These are phyloP conservation scores for Fusarium cyanostomum DNA, from an alignment of 2,329 filamentous ascomycete genomes.

Conservation along the genomic window DNA sequence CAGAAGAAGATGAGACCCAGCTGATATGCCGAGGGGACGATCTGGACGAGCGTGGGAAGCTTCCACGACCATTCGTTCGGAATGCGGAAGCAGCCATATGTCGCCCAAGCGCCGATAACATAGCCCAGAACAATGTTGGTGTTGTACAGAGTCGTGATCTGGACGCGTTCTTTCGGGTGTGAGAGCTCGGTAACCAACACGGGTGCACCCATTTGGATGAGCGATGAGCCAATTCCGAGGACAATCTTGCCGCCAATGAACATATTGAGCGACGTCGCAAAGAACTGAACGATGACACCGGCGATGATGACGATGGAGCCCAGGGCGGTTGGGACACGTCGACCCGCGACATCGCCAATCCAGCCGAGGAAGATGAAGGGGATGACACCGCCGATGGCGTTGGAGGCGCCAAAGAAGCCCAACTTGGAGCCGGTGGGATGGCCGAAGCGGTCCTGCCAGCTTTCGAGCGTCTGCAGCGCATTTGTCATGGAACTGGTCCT, in stretches of 20 bases:
- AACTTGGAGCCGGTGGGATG: slow-evolving; percentile 50
- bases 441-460: slow-evolving; percentile 51
- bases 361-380: slow-evolving; percentile 50
- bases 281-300: slow-evolving; percentile 50
- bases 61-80: slow-evolving; percentile 34
- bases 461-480: slow-evolving; percentile 50
- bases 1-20: slow-evolving; percentile 59
- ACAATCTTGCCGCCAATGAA: slow-evolving; percentile 53
- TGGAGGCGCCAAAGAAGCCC: slow-evolving; percentile 53
- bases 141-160: slow-evolving; percentile 37
- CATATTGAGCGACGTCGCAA: slow-evolving; percentile 48
- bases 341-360: slow-evolving; percentile 49
- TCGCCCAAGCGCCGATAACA: slow-evolving; percentile 38
- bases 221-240: slow-evolving; percentile 49
- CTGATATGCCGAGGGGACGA: slow-evolving; percentile 54
- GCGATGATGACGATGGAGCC: slow-evolving; percentile 53
- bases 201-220: slow-evolving; percentile 55
- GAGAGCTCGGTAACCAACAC: slow-evolving; percentile 55
- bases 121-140: slow-evolving; percentile 35
- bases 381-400: slow-evolving; percentile 52
- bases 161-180: slow-evolving; percentile 49
- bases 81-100: slow-evolving; percentile 37
- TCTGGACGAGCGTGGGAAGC: slow-evolving; percentile 61
- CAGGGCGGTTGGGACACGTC: slow-evolving; percentile 47
- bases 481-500: slow-evolving; percentile 48